Conservation (phyloP, 176 grass and related monocot species). For the Carex cristatella region DNA sequence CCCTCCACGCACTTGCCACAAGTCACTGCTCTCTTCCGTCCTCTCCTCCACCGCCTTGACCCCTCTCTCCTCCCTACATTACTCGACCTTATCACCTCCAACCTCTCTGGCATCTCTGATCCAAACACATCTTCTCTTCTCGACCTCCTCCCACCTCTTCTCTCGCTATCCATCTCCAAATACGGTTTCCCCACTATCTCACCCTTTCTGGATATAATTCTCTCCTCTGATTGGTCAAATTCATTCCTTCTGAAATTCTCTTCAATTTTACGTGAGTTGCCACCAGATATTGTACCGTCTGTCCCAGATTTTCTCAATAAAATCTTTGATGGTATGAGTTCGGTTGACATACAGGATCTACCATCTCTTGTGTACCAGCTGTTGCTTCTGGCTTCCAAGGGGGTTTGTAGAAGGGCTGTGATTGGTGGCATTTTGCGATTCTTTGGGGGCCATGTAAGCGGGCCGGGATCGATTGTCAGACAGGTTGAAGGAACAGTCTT, state of each 20-base stretch:
- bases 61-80: constrained; percentile 21
- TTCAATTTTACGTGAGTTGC: constrained; percentile 31
- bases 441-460: constrained; percentile 40
- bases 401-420: constrained; percentile 42
- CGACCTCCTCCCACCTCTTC: constrained; percentile 34
- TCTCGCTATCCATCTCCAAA: constrained; percentile 5
- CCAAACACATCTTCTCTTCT: constrained; percentile 19
- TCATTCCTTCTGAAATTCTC: constrained; percentile 26
- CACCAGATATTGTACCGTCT: neutral
- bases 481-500: constrained; percentile 78
- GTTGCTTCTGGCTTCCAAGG: constrained; percentile 72
- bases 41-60: constrained; percentile 27
- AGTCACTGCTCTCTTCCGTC: constrained; percentile 18
- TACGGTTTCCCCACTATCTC: neutral
- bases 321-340: constrained; percentile 41
- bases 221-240: constrained; percentile 27
- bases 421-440: constrained; percentile 55
- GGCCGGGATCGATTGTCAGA: constrained; percentile 47
- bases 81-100: constrained; percentile 21
- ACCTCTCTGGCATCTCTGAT: constrained; percentile 19
- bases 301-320: constrained; percentile 42
- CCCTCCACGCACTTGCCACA: constrained; percentile 10
- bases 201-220: constrained; percentile 15
- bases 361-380: constrained; percentile 68
- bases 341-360: constrained; percentile 60